Evolutionary conservation across 116 monocot genomes (phyloP).

Genomic region (Cymodocea nodosa): DNA sequence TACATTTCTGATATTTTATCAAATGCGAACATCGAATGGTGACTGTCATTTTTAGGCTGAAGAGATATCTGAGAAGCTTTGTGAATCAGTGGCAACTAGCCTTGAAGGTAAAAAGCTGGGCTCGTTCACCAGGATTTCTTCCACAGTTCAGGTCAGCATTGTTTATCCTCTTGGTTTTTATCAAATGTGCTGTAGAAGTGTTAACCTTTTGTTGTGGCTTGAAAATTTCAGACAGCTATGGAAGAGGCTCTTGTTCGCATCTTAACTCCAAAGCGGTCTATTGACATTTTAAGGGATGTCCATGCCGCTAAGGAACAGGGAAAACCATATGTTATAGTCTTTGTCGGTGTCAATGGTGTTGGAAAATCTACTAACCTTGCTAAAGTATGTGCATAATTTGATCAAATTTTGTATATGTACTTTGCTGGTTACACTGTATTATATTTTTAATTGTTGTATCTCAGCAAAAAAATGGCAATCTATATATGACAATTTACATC

Average conservation of each 20-base stretch:
- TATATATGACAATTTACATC: too few species aligned
- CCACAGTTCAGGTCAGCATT: constrained; percentile 71
- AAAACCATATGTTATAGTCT: constrained; percentile 91
- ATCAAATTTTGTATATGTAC: background rate
- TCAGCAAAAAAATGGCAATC: too few species aligned
- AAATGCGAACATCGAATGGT: background rate
- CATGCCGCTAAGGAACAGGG: constrained; percentile 96
- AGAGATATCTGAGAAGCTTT: constrained; percentile 97
- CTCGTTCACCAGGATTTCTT: constrained; percentile 90
- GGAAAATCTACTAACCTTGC: constrained; percentile 99
- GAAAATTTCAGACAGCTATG: constrained; percentile 74
- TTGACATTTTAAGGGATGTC: constrained; percentile 96
- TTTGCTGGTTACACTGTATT: too few species aligned
- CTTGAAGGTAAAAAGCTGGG: constrained; percentile 95
- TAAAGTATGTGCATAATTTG: constrained; percentile 50
- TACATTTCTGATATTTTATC: constrained; percentile 3
- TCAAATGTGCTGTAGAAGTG: background rate
- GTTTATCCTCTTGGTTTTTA: background rate
- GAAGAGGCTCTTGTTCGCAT: constrained; percentile 94
- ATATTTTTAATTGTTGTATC: too few species aligned
- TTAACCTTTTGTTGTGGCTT: background rate
- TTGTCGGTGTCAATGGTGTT: constrained; percentile 98
- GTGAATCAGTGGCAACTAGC: constrained; percentile 90
- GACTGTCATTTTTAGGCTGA: constrained; percentile 46
- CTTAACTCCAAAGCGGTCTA: constrained; percentile 83